phyloP scores from a whole-genome alignment of 345 rosid species.

The Cardamine resedifolia region DNA sequence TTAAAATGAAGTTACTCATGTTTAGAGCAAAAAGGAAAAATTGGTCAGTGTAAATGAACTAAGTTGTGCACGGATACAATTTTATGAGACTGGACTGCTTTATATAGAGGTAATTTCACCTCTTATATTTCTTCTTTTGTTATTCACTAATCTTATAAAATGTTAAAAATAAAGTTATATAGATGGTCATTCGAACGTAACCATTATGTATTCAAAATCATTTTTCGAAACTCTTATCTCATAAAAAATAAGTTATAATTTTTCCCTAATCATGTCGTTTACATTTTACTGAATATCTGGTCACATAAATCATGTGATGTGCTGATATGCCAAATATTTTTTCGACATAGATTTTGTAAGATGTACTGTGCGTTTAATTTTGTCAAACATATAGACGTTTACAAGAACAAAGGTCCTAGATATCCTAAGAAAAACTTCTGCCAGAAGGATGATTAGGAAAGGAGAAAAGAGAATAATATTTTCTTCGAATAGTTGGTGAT shows the following conservation, averaged over 20 bases:
- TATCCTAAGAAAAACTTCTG: no score
- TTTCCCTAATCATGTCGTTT: constrained; percentile 7
- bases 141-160: not conserved
- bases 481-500: no score
- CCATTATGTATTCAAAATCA: not conserved
- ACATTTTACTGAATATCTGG: constrained; percentile 21
- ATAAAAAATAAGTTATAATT: not conserved
- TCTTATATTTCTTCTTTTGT: not conserved
- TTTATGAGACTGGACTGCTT: not conserved
- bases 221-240: not conserved
- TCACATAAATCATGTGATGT: constrained; percentile 4
- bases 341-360: no score
- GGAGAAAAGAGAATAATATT: no score
- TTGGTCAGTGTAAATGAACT: not conserved
- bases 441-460: no score
- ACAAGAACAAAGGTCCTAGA: no score
- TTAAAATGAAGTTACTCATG: constrained; percentile 1
- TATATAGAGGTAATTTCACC: constrained; percentile 1
- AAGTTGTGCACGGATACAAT: not conserved
- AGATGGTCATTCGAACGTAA: not conserved
- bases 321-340: no score
- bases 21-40: not conserved
- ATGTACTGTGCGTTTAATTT: no score
- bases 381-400: no score
- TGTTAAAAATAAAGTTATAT: not conserved